Base-by-base conservation (phyloP, 2,329 filamentous ascomycete species). In the Pseudocercospora crystallina region DNA sequence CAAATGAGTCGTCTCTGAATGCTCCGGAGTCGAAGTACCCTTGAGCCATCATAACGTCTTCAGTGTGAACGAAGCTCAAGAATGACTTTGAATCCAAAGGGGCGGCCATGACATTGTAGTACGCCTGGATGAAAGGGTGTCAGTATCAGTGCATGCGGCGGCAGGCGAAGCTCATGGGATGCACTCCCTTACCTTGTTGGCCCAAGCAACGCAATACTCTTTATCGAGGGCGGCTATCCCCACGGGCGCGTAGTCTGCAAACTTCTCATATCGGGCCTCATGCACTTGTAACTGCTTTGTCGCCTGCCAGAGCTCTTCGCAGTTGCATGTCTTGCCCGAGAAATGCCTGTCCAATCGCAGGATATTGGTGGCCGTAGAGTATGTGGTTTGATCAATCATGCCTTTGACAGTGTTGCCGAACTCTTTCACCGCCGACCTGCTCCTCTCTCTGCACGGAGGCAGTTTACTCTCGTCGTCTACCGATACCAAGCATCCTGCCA, bases 181-280 rank as follows among this genome's bases (percentile, higher is more conserved):
- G 20, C 20, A 3, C 20, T 26, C 7, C 20, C 7, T 26, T 26
- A 26, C 20, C 39, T 54, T 54, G 47, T 52, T 61, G 14, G 56
- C 57, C 51, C 53, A 57, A 43, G 58, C 47, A 5, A 60, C 42
- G 33, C 54, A 33, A 34, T 47, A 53, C 37, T 48, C 49, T 8
- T 47, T 32, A 41, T 50, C 49, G 26, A 52, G 30, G 12, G 40
- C 37, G 12, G 46, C 51, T 9, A 54, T 54, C 5, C 54, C 57
- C 13, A 59, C 54, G 8, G 57, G 57, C 15, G 57, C 54, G 29
- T 43, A 46, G 42, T 59, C 49, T 12, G 51, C 57, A 38, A 59
- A 59, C 37, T 53, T 55, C 26, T 57, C 49, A 33, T 55, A 59
- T 31, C 49, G 47, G 10, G 33, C 37, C 33, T 59, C 49, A 26